A percentile compares a stretch with the other conserved stretches of the same genome.
These are phyloP conservation scores for Scenedesmus sp. DNA, from an alignment of 163 green algal genomes.

Conservation along the genomic window DNA sequence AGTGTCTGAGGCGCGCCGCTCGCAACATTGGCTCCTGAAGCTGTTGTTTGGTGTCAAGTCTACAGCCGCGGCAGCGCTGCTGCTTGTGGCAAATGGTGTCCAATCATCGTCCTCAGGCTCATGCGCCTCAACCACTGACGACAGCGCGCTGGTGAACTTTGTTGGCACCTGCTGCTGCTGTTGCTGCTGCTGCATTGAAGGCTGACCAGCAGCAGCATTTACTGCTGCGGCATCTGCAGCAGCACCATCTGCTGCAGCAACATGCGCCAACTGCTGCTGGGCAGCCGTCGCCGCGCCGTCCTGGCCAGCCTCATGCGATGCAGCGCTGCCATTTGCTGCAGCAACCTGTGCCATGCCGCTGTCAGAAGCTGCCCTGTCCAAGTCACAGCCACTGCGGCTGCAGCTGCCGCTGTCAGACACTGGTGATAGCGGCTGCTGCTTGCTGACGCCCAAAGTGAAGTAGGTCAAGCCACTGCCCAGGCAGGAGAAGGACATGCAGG, in stretches of 20 bases:
- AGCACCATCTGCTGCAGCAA: not conserved
- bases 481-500: not conserved
- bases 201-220: not conserved
- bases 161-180: not conserved
- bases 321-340: not conserved
- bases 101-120: not conserved
- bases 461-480: not conserved
- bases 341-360: not conserved
- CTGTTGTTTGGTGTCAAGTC: not conserved
- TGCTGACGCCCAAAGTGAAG: not conserved
- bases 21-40: not conserved
- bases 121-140: not conserved
- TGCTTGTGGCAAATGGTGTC: not conserved
- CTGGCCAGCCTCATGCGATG: not conserved
- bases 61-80: not conserved
- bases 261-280: not conserved
- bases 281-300: not conserved
- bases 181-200: constrained; percentile 1
- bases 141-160: not conserved
- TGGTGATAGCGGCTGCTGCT: not conserved
- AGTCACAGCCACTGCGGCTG: not conserved
- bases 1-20: not conserved
- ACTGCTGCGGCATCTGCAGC: not conserved
- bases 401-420: not conserved
- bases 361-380: not conserved